phyloP scores from a whole-genome alignment of 2,329 filamentous ascomycete genomes.

The Xylariaceae sp. region DNA sequence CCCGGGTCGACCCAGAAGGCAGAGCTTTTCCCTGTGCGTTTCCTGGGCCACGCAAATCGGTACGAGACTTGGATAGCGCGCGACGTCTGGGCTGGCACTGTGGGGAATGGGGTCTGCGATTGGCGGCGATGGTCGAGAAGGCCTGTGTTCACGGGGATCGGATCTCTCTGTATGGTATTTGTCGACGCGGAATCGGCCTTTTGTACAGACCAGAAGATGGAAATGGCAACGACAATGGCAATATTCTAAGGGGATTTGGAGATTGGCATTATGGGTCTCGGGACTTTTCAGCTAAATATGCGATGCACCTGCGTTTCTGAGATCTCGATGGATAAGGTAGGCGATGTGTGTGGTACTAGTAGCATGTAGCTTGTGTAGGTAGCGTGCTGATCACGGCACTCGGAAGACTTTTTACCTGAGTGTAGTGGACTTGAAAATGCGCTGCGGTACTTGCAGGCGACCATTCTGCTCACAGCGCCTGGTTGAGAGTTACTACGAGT shows the following conservation, averaged over 20 bases:
- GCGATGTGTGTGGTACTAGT: too few species aligned
- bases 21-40: neutral
- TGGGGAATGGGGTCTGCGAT: neutral
- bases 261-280: constrained; percentile 26
- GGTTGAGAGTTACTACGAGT: too few species aligned
- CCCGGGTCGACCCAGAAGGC: too few species aligned
- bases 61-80: neutral
- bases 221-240: constrained; percentile 30
- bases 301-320: constrained; percentile 27
- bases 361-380: too few species aligned
- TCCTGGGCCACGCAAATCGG: neutral
- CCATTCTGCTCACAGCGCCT: too few species aligned
- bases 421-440: neutral
- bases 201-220: constrained; percentile 15
- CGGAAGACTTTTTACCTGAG: too few species aligned
- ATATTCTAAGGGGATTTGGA: constrained; percentile 29
- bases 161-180: constrained; percentile 20
- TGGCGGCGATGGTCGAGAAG: neutral
- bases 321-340: constrained; percentile 28
- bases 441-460: constrained; percentile 9
- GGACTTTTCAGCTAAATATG: constrained; percentile 11
- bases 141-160: neutral
- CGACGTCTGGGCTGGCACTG: neutral
- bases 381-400: too few species aligned
- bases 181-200: constrained; percentile 20